A percentile compares a stretch with the other conserved stretches of the same genome.
These are phyloP conservation scores for Botrytis tulipae DNA, from an alignment of 2,329 filamentous ascomycete genomes.

Conservation along the genomic window DNA sequence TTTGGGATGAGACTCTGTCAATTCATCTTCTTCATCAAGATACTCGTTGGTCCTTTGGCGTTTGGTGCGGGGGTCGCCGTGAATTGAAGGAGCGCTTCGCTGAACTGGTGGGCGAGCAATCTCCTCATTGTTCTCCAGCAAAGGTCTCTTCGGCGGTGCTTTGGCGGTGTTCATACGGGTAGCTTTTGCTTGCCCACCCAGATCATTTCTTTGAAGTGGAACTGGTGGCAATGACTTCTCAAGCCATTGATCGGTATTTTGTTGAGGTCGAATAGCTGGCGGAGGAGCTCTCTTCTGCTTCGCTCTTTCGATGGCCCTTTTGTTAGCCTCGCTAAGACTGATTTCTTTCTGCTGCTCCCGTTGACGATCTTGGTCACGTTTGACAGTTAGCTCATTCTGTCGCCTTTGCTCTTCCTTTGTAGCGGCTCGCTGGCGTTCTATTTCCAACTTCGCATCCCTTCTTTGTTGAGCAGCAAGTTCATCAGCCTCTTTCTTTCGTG, in stretches of 20 bases:
- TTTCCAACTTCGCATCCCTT: constrained; percentile 75
- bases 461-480: constrained; percentile 77
- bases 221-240: constrained; percentile 38
- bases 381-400: constrained; percentile 58
- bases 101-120: constrained; percentile 48
- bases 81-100: constrained; percentile 59
- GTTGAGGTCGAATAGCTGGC: constrained; percentile 55
- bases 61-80: constrained; percentile 64
- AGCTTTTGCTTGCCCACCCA: constrained; percentile 39
- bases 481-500: constrained; percentile 81
- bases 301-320: constrained; percentile 62
- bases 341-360: constrained; percentile 45
- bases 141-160: constrained; percentile 69
- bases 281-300: constrained; percentile 64
- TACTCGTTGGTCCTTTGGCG: constrained; percentile 75
- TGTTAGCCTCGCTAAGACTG: constrained; percentile 60
- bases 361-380: constrained; percentile 57
- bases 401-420: constrained; percentile 63
- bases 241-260: constrained; percentile 40
- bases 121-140: constrained; percentile 63
- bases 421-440: constrained; percentile 72
- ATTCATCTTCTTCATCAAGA: constrained; percentile 62
- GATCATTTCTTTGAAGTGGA: constrained; percentile 33
- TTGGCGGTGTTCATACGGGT: constrained; percentile 65
- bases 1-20: constrained; percentile 57